These are phyloP conservation scores for Orbilia blumenaviensis DNA, from an alignment of 2,329 filamentous ascomycete genomes.

Conservation along the genomic window DNA sequence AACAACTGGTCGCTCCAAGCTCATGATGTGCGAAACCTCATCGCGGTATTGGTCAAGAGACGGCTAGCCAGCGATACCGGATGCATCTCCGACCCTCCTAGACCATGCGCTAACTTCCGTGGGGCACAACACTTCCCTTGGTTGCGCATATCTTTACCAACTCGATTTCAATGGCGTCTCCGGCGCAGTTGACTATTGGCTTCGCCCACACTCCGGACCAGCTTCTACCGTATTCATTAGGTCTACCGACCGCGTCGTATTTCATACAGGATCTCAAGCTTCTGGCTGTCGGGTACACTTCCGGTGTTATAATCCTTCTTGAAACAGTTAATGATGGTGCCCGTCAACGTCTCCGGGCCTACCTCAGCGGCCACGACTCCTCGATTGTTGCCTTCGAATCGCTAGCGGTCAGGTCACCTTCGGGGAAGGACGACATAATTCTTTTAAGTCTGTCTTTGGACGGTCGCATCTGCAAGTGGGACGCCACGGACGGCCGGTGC, in stretches of 20 bases:
- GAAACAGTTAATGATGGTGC: conserved; percentile 15
- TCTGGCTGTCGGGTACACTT: conserved; percentile 45
- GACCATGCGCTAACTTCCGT: conserved; percentile 5
- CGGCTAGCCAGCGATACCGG: conserved; percentile 7
- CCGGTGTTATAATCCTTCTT: conserved; percentile 36
- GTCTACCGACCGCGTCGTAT: conserved; percentile 47
- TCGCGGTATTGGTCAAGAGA: conserved; percentile 7
- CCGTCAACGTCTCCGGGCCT: conserved; percentile 41
- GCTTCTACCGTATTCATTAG: conserved; percentile 28
- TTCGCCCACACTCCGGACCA: conserved; percentile 48
- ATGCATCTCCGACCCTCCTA: conserved; percentile 12
- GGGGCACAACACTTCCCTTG: background rate
- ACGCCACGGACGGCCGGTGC: conserved; percentile 54
- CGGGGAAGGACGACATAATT: conserved; percentile 38
- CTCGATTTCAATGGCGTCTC: conserved; percentile 34
- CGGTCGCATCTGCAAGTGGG: conserved; percentile 55
- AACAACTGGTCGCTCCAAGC: background rate
- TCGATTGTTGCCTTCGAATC: conserved; percentile 55
- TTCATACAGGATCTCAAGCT: conserved; percentile 41
- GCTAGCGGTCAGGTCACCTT: conserved; percentile 37
- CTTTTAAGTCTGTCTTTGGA: conserved; percentile 55
- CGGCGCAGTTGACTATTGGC: conserved; percentile 33
- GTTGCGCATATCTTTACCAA: background rate
- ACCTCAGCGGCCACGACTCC: conserved; percentile 54
- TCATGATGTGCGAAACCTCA: conserved; percentile 3